These are phyloP conservation scores for Fagus crenata DNA, from an alignment of 306 rosid species.

Conservation along the genomic window DNA sequence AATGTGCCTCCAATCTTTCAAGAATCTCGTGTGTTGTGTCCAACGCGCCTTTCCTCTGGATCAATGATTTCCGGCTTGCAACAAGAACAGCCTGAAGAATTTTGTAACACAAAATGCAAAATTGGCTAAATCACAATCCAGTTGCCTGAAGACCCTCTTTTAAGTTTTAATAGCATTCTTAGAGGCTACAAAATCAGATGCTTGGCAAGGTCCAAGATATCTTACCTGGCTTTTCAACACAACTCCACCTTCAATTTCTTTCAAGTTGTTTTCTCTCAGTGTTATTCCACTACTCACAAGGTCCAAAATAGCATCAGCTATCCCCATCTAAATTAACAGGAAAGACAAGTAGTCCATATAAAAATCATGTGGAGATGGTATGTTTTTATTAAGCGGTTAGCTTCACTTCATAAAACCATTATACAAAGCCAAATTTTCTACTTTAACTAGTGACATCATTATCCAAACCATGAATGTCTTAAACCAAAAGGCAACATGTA, in stretches of 20 bases:
- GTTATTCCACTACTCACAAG: conserved; percentile 97
- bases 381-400: background rate
- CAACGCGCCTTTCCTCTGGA: conserved; percentile 68
- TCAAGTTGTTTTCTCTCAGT: conserved; percentile 77
- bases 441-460: background rate
- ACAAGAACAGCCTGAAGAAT: conserved; percentile 80
- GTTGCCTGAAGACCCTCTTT: conserved; percentile 4
- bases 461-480: background rate
- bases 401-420: background rate
- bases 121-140: background rate
- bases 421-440: background rate
- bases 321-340: conserved; percentile 71
- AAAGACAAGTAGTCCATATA: conserved; percentile 14
- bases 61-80: conserved; percentile 80
- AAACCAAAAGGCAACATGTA: background rate
- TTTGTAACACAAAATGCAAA: conserved; percentile 32
- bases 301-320: conserved; percentile 96
- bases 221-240: conserved; percentile 87
- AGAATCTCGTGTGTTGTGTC: conserved; percentile 91
- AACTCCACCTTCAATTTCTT: conserved; percentile 86
- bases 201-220: conserved; percentile 22
- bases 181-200: conserved; percentile 17
- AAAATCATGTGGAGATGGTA: conserved; percentile 2
- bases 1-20: conserved; percentile 90
- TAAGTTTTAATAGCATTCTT: background rate